These are phyloP conservation scores for Zasmidium angulare DNA, from an alignment of 2,329 filamentous ascomycete species.

Conservation along the genomic window DNA sequence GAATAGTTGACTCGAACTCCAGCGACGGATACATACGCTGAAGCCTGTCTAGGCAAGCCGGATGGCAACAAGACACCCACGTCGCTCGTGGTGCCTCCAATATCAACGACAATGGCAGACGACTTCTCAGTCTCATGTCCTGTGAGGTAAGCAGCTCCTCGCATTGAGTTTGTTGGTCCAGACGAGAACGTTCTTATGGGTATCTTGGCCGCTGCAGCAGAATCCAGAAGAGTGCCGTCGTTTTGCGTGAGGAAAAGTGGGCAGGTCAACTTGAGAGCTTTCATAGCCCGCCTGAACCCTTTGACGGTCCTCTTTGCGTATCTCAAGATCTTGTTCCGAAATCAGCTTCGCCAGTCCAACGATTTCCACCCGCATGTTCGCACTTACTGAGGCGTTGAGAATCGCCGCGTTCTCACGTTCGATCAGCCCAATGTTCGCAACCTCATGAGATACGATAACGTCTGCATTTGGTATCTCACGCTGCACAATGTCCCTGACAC, in stretches of 20 bases:
- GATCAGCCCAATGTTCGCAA: constrained; percentile 52
- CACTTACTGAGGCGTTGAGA: constrained; percentile 44
- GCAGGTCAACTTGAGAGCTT: constrained; percentile 46
- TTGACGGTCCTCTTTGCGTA: constrained; percentile 49
- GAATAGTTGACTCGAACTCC: constrained; percentile 58
- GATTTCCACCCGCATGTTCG: neutral
- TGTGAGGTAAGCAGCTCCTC: constrained; percentile 59
- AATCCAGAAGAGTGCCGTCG: constrained; percentile 51
- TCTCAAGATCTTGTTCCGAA: constrained; percentile 36
- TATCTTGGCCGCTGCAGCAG: constrained; percentile 46
- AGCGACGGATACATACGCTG: constrained; percentile 60
- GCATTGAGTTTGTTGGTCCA: constrained; percentile 55
- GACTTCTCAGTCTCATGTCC: constrained; percentile 31
- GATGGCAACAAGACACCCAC: constrained; percentile 59
- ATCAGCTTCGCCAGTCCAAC: neutral
- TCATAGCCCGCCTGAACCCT: constrained; percentile 48
- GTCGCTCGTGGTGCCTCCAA: constrained; percentile 66
- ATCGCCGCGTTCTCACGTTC: constrained; percentile 54
- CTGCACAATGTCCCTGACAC: constrained; percentile 49
- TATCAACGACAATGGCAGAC: constrained; percentile 59
- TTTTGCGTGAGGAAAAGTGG: constrained; percentile 55
- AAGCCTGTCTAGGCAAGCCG: constrained; percentile 62
- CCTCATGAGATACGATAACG: constrained; percentile 52
- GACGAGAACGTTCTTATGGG: constrained; percentile 55
- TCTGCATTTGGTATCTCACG: constrained; percentile 49